phyloP scores from a whole-genome alignment of 768 basidiomycete species.

The Kwoniella sp. region DNA sequence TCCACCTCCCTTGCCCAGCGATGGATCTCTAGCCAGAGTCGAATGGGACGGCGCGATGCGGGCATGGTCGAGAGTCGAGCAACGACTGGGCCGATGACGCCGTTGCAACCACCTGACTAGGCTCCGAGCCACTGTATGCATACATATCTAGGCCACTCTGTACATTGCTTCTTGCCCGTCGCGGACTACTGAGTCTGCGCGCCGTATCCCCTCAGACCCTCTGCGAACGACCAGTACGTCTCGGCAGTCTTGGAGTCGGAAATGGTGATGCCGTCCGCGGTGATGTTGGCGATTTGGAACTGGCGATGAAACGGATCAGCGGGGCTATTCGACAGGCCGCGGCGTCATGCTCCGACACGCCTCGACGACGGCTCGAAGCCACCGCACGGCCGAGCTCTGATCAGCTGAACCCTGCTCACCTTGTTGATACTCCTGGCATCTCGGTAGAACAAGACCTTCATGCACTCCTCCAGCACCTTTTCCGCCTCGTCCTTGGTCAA shows the following conservation, averaged over 20 bases:
- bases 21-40: constrained; percentile 19
- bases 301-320: too few species aligned
- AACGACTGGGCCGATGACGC: constrained; percentile 10
- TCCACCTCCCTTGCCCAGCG: neutral
- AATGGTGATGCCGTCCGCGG: constrained; percentile 67
- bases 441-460: constrained; percentile 92
- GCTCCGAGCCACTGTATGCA: constrained; percentile 1
- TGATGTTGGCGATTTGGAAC: constrained; percentile 94
- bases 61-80: constrained; percentile 27
- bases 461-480: constrained; percentile 72
- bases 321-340: neutral
- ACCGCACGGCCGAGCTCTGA: neutral
- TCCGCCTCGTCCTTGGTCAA: constrained; percentile 75
- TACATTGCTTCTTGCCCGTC: neutral
- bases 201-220: constrained; percentile 75
- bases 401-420: constrained; percentile 53
- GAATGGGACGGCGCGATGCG: constrained; percentile 40
- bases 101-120: neutral
- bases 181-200: constrained; percentile 71
- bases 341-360: neutral
- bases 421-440: constrained; percentile 95
- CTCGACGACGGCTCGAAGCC: neutral
- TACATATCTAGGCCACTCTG: neutral
- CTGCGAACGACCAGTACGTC: constrained; percentile 88
- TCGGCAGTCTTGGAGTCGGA: constrained; percentile 70